Base-by-base conservation (phyloP, 1,139 yeast species). In the Candida anutae region DNA sequence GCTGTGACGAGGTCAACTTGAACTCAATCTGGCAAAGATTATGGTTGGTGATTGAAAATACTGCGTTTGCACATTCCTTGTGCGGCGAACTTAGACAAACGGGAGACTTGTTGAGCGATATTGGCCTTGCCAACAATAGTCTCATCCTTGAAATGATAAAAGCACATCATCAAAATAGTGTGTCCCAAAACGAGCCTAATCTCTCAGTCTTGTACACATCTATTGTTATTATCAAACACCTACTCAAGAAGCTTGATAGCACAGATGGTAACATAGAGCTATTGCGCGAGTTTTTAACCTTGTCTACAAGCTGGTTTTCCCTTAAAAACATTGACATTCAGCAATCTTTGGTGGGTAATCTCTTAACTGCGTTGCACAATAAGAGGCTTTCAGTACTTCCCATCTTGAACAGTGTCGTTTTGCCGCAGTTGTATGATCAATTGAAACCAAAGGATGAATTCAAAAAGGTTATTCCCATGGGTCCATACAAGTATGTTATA, bases 401-500 rank as follows among this genome's bases (percentile, higher is more conserved):
- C 3, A 32, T 34, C 14, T 35, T 42, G 6, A 28, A 32, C 4
- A 19, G 27, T 3, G 33, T 33, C 12, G 40, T 48, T 6, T 50
- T 80, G 23, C 76, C 80, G 0, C 48, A 55, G 2, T 53, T 82
- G 4, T 69, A 67, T 39, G 60, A 58, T 12, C 87, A 81, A 43
- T 62, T 84, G 22, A 56, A 55, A 11, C 62, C 79, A 2, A 73
- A 71, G 38, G 64, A 63, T 16, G 67, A 68, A 28, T 77, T 76
- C 42, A 72, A 81, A 28, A 77, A 77, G 32, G 58, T 67, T 9
- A 78, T 84, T 22, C 82, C 79, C 26, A 82, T 85, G 77, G 95
- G 95, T 0, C 94, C 94, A 0, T 83, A 81, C 59, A 82, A 82
- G 44, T 88, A 82, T 46, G 76, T 77, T 35, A 71, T 82, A 25